These are phyloP conservation scores for Fraxinus excelsior DNA, from an alignment of 257 asterid genomes.

Conservation along the genomic window DNA sequence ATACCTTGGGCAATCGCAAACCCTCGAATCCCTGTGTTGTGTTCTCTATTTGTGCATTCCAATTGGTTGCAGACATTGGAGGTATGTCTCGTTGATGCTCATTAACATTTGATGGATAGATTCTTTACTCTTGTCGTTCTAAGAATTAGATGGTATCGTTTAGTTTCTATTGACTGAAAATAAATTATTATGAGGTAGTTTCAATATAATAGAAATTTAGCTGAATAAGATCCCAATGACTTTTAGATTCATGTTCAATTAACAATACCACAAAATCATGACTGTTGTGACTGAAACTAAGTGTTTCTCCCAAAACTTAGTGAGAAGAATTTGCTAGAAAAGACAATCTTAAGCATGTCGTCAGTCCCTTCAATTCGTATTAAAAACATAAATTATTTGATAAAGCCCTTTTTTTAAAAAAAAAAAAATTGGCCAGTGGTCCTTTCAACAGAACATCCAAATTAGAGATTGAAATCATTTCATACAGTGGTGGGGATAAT, in stretches of 20 bases:
- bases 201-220: neutral
- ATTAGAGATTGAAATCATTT: neutral
- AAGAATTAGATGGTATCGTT: neutral
- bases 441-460: neutral
- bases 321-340: neutral
- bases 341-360: neutral
- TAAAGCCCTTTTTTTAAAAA: neutral
- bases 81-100: constrained; percentile 45
- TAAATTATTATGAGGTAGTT: neutral
- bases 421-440: neutral
- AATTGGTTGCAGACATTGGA: constrained; percentile 11
- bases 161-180: neutral
- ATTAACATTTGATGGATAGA: constrained; percentile 31
- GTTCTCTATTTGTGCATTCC: neutral
- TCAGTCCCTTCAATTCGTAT: neutral
- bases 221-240: neutral
- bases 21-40: neutral
- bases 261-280: neutral
- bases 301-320: neutral
- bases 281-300: neutral
- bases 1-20: neutral
- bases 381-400: neutral
- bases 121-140: neutral
- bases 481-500: neutral
- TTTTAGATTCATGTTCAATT: neutral